Base-by-base conservation (phyloP, 2,329 filamentous ascomycete genomes). In the Metarhizium rileyi region DNA sequence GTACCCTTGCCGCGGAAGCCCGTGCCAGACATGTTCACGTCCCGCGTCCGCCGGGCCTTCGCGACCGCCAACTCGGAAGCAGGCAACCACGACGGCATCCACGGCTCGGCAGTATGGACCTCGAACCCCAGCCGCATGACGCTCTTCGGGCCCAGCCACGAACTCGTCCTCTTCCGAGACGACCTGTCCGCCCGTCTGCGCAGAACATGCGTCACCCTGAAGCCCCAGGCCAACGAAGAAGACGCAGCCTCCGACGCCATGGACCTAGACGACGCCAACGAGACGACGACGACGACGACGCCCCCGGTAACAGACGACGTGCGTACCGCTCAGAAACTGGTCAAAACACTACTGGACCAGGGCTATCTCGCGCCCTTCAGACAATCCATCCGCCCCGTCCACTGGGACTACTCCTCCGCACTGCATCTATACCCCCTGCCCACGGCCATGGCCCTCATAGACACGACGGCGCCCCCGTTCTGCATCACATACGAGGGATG, bases 401-500 rank as follows among this genome's bases (percentile, higher is more conserved):
- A 95, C 56, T 97, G 93, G 93, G 91, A 96, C 66, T 88, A 86
- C 64, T 83, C 83, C 0, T 75, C 80, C 5, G 72, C 86, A 3
- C 67, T 97, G 55, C 84, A 88, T 49, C 70, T 98, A 22, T 97
- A 96, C 64, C 93, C 91, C 8, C 69, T 97, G 26, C 93, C 93
- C 2, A 91, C 87, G 20, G 82, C 87, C 1, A 72, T 97, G 61
- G 80, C 94, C 16, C 69, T 98, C 4, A 84, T 89, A 2, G 93
- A 98, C 67, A 74, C 85, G 0, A 87, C 90, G 40, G 83, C 85
- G 9, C 83, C 87, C 14, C 77, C 89, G 0, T 98, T 95, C 61
- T 86, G 85, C 48, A 73, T 96, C 55, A 95, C 87, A 14, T 97
- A 97, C 62, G 91, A 95, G 66, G 91, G 90, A 0, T 97, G 93